Percentiles rank a stretch among this genome's conserved stretches.
Conservation (phyloP, 2,329 filamentous ascomycete genomes). For the Pseudogymnoascus sp. region DNA sequence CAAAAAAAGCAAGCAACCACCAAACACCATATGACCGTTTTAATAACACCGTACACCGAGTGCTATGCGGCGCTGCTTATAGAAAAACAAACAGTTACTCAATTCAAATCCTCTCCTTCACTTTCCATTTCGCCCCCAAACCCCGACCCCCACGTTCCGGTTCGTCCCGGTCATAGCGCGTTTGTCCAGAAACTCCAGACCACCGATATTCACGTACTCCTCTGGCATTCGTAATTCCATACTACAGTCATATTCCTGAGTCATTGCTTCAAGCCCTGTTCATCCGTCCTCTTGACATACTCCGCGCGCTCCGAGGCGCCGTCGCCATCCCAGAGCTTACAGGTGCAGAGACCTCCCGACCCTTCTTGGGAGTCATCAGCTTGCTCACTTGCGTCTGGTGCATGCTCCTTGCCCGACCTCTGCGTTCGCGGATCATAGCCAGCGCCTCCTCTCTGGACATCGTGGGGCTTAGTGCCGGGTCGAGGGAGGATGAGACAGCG, state of each 20-base stretch:
- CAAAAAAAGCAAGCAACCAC: not conserved
- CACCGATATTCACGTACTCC: not conserved
- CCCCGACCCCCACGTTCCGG: not conserved
- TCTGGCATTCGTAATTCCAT: not conserved
- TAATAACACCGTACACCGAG: constrained; percentile 2
- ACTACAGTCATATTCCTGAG: not conserved
- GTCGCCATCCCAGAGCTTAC: not conserved
- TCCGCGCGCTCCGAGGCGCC: not conserved
- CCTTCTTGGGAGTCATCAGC: constrained; percentile 48
- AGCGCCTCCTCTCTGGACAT: constrained; percentile 68
- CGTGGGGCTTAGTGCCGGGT: constrained; percentile 53
- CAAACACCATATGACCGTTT: constrained; percentile 1
- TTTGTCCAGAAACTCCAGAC: not conserved
- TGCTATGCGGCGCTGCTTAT: not conserved
- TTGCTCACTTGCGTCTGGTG: constrained; percentile 38
- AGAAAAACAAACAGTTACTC: not conserved
- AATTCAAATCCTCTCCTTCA: not conserved
- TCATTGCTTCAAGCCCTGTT: not conserved
- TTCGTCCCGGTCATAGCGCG: not conserved
- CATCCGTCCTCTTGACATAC: not conserved
- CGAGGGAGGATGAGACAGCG: constrained; percentile 42
- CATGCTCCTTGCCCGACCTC: constrained; percentile 62
- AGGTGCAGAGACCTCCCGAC: not conserved
- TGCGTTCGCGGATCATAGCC: constrained; percentile 62
- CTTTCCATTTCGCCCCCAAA: not conserved